A percentile compares a stretch with the other conserved stretches of the same genome.
phyloP scores from a whole-genome alignment of 306 rosid genomes.

The Cucurbita argyrosperma region DNA sequence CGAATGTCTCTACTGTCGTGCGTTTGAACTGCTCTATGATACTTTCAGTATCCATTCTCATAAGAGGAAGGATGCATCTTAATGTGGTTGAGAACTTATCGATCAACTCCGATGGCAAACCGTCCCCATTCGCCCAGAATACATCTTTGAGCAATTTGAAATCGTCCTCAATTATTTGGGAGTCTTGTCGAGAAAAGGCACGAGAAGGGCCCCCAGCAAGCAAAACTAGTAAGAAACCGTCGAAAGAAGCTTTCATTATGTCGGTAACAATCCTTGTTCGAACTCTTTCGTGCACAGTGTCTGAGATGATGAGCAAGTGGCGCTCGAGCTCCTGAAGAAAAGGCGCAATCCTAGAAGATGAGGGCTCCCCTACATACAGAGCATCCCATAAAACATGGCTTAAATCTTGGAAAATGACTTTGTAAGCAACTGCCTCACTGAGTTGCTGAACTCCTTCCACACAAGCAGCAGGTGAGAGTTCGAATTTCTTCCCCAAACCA shows the following conservation, averaged over 20 bases:
- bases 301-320: slow-evolving; percentile 45
- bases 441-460: slow-evolving; percentile 93
- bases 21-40: slow-evolving; percentile 67
- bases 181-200: slow-evolving; percentile 59
- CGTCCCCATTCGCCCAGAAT: slow-evolving; percentile 92
- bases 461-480: slow-evolving; percentile 70
- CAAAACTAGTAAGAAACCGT: slow-evolving; percentile 82
- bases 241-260: slow-evolving; percentile 94
- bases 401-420: slow-evolving; percentile 70
- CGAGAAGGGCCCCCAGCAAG: slow-evolving; percentile 98
- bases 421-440: slow-evolving; percentile 72
- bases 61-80: slow-evolving; percentile 68
- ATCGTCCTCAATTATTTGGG: slow-evolving; percentile 78
- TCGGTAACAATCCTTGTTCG: slow-evolving; percentile 71
- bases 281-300: slow-evolving; percentile 62
- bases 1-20: slow-evolving; percentile 54
- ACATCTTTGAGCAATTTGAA: slow-evolving; percentile 65
- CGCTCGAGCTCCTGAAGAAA: slow-evolving; percentile 70
- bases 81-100: slow-evolving; percentile 60
- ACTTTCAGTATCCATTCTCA: slow-evolving; percentile 65
- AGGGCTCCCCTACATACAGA: slow-evolving; percentile 66
- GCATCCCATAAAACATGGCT: slow-evolving; percentile 70
- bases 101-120: slow-evolving; percentile 74
- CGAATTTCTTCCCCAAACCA: slow-evolving; percentile 67
- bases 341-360: slow-evolving; percentile 73